A percentile compares a stretch with the other conserved stretches of the same genome.
Conservation (phyloP, 208 protist genomes). For the Trypanosoma caninum region DNA sequence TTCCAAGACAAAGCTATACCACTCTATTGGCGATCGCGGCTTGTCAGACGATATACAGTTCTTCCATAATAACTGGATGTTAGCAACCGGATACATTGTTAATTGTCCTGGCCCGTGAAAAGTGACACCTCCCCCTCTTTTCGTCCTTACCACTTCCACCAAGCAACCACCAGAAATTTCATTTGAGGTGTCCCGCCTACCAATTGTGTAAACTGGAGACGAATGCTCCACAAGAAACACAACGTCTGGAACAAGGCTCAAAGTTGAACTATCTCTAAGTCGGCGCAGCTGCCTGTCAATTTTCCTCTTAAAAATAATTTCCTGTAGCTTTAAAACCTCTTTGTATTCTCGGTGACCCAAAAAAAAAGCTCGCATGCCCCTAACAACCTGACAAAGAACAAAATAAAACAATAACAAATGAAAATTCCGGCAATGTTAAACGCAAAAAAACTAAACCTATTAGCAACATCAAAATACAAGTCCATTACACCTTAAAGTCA, state of each 20-base stretch:
- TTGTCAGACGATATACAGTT: conserved; percentile 40
- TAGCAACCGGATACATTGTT: conserved; percentile 83
- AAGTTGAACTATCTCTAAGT: conserved; percentile 30
- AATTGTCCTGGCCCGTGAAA: conserved; percentile 87
- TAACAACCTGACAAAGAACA: background rate
- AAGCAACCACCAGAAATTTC: conserved; percentile 38
- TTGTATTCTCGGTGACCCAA: conserved; percentile 53
- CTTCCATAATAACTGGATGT: conserved; percentile 74
- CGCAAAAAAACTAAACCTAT: conserved; percentile 8
- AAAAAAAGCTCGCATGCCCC: conserved; percentile 61
- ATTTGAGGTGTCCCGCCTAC: conserved; percentile 64
- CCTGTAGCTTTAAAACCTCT: conserved; percentile 63
- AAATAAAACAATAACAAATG: background rate
- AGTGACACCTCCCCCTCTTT: conserved; percentile 82
- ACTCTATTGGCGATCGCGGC: conserved; percentile 76
- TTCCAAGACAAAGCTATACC: conserved; percentile 78
- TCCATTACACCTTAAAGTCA: background rate
- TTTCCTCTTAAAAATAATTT: conserved; percentile 62
- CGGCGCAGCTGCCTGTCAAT: conserved; percentile 45
- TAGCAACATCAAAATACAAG: conserved; percentile 1
- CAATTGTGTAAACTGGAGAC: conserved; percentile 82
- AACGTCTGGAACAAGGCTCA: conserved; percentile 44
- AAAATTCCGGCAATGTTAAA: no score
- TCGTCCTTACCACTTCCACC: conserved; percentile 64
- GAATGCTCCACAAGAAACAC: conserved; percentile 76